Evolutionary conservation across 23 red algal species (phyloP), one percentile per base, ranked within the genome.

Genomic region (Chondrus crispus): DNA sequence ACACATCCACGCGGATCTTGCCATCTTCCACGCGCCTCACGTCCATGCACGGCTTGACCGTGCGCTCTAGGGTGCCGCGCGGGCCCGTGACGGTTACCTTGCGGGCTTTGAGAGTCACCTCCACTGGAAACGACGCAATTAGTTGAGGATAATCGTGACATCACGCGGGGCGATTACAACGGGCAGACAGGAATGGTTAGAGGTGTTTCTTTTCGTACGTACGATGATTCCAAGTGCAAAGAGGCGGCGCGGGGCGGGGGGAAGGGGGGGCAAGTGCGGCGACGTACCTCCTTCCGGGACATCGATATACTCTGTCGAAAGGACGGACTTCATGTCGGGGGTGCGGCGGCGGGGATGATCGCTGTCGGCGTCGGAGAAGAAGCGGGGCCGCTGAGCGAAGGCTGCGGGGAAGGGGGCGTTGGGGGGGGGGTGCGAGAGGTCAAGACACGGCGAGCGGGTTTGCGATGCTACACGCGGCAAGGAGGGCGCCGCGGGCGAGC

Each of bases 1-100:
- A 98, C 47, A 98, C 93, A 84, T 95, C 91, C 10, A 98, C 89
- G 68, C 97, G 97, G n/a, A 98, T 68, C 79, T 71, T 64, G n/a
- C 93, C 93, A 20, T 89, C 88, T 13, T 95, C 89, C 33, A 92
- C 52, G 36, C 82, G 63, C 55, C 78, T 55, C 7, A 98, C 58
- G 38, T 98, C 94, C 85, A 93, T 82, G 24, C 75, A 66, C 47
- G 95, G 97, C 47, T 89, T 84, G 13, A 98, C 62, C 18, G 66
- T 42, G 62, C 93, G 90, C 30, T 75, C 46, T 32, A 98, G 91
- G 33, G 46, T 80, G 60, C 97, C 97, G 47, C 97, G 93, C 32
- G 97, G 97, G 7, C 97, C 97, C 28, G 55, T 91, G 11, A 98
- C 97, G 30, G 64, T 74, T 7, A 98, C 62, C 18, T 87, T 84